These are phyloP conservation scores for Nemania serpens DNA, from an alignment of 2,329 filamentous ascomycete species.

Conservation along the genomic window DNA sequence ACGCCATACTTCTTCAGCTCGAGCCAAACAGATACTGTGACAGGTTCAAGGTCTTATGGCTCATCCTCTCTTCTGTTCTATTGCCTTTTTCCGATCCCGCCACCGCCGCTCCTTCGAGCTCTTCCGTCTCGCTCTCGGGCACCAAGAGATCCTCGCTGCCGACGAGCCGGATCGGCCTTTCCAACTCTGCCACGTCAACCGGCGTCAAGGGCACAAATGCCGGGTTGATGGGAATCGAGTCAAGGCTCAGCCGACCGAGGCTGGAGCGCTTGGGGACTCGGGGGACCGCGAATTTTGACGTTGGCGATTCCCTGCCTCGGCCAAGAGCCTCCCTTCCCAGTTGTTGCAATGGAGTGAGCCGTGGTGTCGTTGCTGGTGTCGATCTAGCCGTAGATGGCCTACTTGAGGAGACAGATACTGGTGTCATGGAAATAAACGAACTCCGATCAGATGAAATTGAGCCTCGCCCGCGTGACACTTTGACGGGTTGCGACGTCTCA, in stretches of 20 bases:
- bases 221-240: constrained; percentile 54
- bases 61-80: constrained; percentile 22
- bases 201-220: constrained; percentile 60
- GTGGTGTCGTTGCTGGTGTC: constrained; percentile 48
- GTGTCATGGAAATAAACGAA: constrained; percentile 40
- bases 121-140: constrained; percentile 52
- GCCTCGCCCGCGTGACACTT: constrained; percentile 26
- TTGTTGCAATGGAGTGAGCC: constrained; percentile 58
- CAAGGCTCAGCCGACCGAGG: constrained; percentile 37
- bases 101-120: constrained; percentile 21
- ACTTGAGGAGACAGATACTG: constrained; percentile 47
- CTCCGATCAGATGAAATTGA: constrained; percentile 32
- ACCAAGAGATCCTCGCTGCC: constrained; percentile 64
- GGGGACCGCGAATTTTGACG: constrained; percentile 32
- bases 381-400: constrained; percentile 50
- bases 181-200: constrained; percentile 58
- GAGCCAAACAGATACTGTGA: constrained; percentile 52
- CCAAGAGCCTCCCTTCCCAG: constrained; percentile 54
- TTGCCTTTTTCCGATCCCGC: constrained; percentile 34
- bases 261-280: constrained; percentile 32
- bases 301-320: constrained; percentile 37
- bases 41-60: constrained; percentile 49
- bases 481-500: neutral
- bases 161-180: constrained; percentile 51
- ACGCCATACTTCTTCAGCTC: constrained; percentile 15